Base-by-base conservation (phyloP, 208 protist species). In the Polymyxa betae region DNA sequence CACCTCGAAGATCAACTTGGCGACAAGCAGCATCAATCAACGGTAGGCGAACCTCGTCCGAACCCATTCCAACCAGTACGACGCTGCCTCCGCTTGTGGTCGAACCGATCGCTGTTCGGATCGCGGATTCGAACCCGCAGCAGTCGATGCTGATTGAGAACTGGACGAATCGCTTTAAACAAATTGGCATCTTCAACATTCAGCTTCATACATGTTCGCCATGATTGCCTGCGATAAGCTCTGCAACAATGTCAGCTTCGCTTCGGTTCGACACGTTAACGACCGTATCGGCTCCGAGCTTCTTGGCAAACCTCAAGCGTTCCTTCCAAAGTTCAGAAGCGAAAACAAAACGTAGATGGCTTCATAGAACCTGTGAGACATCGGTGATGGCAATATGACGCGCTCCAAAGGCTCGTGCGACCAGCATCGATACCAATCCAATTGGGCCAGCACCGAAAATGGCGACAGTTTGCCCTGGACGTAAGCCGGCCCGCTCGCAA, bases 391-490 rank as follows among this genome's bases (percentile, higher is more conserved):
- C n/a, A 38, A 89, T 0, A 38, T 44, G 45, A 52, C 0, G 0
- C 20, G 45, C 43, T 45, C 88, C 88, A 38, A 38, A 41, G 29
- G 88, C 88, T 0, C 16, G 24, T 0, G 88, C 88, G 45, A 38
- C 89, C 45, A 91, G 0, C 41, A 64, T 0, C 12, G 43, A 44
- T 29, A 82, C 24, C 0, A 89, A 24, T 29, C 89, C 89, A 68
- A 91, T 91, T 0, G 72, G 77, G 20, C 89, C 89, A 38, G 89
- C 77, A 24, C 89, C 89, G 0, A 88, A 88, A 16, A 91, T 45
- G 88, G 68, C 66, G 68, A 88, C 88, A 0, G 64, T 89, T 0
- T 90, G 68, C 0, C 88, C 88, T 0, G 38, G 0, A 5, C 41
- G 64, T n/a, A 38, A 40, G 0, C 0, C 0, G 0, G 38, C 88